phyloP scores from a whole-genome alignment of 148 eudicot genomes.

The Linanthus parryae region DNA sequence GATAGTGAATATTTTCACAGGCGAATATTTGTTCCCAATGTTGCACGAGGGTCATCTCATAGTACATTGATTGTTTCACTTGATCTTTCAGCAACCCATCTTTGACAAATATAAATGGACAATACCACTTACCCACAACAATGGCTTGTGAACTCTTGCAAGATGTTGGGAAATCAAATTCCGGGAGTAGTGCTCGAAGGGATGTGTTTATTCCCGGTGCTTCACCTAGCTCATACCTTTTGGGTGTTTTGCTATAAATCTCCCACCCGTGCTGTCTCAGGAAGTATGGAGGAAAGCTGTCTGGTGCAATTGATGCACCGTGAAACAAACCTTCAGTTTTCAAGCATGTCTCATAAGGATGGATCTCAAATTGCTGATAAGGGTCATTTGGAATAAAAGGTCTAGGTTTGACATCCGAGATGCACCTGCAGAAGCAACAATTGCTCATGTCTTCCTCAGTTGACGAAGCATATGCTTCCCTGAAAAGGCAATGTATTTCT shows the following conservation, averaged over 20 bases:
- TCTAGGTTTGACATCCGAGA: slow-evolving; percentile 41
- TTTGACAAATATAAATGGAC: slow-evolving; percentile 64
- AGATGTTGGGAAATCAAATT: slow-evolving; percentile 23
- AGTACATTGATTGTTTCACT: slow-evolving; percentile 39
- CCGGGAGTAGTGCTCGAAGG: slow-evolving; percentile 50
- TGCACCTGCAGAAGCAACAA: slow-evolving; percentile 31
- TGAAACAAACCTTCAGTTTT: slow-evolving; percentile 8
- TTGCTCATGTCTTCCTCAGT: slow-evolving; percentile 44
- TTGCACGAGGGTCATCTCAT: slow-evolving; percentile 64
- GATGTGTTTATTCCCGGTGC: slow-evolving; percentile 49
- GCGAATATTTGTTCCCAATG: slow-evolving; percentile 61
- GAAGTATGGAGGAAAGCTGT: slow-evolving; percentile 52
- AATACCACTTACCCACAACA: slow-evolving; percentile 74
- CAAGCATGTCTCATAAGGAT: slow-evolving; percentile 11
- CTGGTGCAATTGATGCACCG: slow-evolving; percentile 47
- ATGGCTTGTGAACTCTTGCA: slow-evolving; percentile 21
- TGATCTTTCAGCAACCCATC: slow-evolving; percentile 43
- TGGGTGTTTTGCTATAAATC: slow-evolving; percentile 19
- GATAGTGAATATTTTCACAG: slow-evolving; percentile 11
- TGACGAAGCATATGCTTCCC: slow-evolving; percentile 51
- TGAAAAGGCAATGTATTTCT: slow-evolving; percentile 9
- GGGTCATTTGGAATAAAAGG: slow-evolving; percentile 44
- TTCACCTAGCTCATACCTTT: slow-evolving; percentile 31
- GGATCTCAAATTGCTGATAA: slow-evolving; percentile 63
- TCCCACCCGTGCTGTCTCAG: slow-evolving; percentile 42